Evolutionary conservation across 495 filamentous ascomycete genomes (phyloP).

Genomic region (Aspergillus olivimuriae): DNA sequence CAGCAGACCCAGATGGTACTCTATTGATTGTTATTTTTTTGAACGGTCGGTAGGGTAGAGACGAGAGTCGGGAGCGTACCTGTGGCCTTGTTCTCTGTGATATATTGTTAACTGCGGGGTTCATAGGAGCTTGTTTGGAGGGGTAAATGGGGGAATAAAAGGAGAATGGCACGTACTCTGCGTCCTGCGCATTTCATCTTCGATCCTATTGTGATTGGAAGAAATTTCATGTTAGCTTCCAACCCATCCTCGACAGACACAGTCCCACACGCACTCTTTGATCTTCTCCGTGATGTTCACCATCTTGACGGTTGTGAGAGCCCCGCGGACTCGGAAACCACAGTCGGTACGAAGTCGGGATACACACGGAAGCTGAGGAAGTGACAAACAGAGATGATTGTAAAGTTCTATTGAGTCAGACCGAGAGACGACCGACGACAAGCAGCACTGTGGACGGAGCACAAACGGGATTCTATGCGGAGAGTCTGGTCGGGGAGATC

Average conservation of each 20-base stretch:
- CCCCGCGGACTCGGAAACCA: conserved; percentile 19
- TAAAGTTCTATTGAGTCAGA: no score
- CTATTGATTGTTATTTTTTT: conserved; percentile 43
- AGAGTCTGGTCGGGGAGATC: conserved; percentile 14
- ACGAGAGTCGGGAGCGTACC: conserved; percentile 46
- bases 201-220: conserved; percentile 65
- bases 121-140: conserved; percentile 8
- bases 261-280: conserved; percentile 67
- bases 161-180: conserved; percentile 70
- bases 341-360: no score
- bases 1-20: conserved; percentile 95
- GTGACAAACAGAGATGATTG: no score
- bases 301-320: conserved; percentile 60
- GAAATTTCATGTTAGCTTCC: conserved; percentile 6
- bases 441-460: no score
- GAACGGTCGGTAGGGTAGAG: neutral
- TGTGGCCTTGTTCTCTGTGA: conserved; percentile 95
- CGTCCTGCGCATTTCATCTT: conserved; percentile 98
- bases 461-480: no score
- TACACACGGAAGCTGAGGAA: no score
- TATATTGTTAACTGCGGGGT: conserved; percentile 31
- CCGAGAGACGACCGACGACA: no score
- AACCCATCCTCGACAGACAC: neutral
- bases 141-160: no score
- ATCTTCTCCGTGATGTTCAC: conserved; percentile 99